Conservation (phyloP, 1,284 basidiomycete genomes). For the Puccinia brachypodii region DNA sequence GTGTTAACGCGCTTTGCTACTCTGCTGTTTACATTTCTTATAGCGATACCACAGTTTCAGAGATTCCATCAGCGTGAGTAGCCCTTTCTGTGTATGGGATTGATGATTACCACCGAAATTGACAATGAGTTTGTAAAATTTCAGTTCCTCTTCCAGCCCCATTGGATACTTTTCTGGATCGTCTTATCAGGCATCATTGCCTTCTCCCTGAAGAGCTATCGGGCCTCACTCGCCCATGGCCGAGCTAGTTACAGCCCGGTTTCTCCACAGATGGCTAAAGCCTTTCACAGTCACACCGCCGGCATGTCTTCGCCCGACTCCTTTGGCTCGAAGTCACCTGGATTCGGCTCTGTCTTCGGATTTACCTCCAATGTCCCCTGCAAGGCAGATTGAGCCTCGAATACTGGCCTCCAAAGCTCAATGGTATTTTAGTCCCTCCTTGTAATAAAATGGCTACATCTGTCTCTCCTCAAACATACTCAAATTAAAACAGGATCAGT, state of each 20-base stretch:
- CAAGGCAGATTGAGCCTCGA: constrained; percentile 10
- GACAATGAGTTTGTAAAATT: background rate
- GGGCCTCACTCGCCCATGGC: background rate
- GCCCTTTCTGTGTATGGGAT: background rate
- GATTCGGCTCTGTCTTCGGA: background rate
- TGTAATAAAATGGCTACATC: no score
- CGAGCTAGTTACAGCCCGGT: background rate
- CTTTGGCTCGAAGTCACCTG: background rate
- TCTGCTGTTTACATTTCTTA: background rate
- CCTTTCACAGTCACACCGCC: background rate
- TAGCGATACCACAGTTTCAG: background rate
- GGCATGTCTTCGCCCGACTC: background rate
- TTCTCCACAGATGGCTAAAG: background rate
- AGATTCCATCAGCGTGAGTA: background rate
- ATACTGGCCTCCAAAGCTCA: no score
- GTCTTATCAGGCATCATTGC: background rate
- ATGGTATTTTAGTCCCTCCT: no score
- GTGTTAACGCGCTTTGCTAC: background rate
- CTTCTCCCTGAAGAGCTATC: background rate
- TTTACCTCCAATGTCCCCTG: constrained; percentile 8
- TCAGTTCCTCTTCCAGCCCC: background rate
- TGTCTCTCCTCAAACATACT: no score
- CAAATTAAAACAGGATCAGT: no score
- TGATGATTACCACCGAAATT: background rate
- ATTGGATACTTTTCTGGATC: background rate